Percentiles rank a stretch among this genome's conserved stretches.
Evolutionary conservation across 371 early-diverging fungal genomes (phyloP).

Genomic region (Conidiobolus incongruus): DNA sequence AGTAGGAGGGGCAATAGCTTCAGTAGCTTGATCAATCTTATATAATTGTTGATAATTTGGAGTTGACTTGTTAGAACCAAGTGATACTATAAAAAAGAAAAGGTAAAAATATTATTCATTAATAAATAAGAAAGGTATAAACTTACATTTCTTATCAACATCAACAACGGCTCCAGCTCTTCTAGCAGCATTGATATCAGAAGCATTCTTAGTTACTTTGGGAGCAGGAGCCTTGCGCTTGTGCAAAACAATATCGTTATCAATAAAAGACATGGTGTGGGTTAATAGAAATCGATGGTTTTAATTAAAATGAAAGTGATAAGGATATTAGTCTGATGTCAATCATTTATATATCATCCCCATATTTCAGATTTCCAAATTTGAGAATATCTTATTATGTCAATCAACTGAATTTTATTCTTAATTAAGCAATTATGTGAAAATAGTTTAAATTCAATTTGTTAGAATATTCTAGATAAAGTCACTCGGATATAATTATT

Average conservation of each 20-base stretch:
- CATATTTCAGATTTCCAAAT: no score
- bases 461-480: no score
- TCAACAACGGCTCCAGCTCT: conserved; percentile 44
- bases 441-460: no score
- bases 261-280: conserved; percentile 7
- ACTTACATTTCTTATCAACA: conserved; percentile 43
- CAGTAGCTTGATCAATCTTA: conserved; percentile 76
- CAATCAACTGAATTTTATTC: no score
- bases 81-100: conserved; percentile 5
- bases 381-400: no score
- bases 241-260: conserved; percentile 49
- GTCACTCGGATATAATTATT: no score
- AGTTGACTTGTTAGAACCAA: conserved; percentile 38
- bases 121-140: background rate
- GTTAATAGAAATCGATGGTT: no score
- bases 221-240: conserved; percentile 36
- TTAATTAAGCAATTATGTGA: no score
- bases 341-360: no score
- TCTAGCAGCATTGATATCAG: conserved; percentile 61
- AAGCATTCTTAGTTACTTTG: conserved; percentile 32
- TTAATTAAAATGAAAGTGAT: no score
- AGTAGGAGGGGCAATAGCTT: conserved; percentile 47
- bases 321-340: no score
- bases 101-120: background rate
- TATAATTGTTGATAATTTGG: conserved; percentile 57